Percentiles rank a stretch among this genome's conserved stretches.
phyloP scores from a whole-genome alignment of 768 basidiomycete species.

The Agaricus blazei region DNA sequence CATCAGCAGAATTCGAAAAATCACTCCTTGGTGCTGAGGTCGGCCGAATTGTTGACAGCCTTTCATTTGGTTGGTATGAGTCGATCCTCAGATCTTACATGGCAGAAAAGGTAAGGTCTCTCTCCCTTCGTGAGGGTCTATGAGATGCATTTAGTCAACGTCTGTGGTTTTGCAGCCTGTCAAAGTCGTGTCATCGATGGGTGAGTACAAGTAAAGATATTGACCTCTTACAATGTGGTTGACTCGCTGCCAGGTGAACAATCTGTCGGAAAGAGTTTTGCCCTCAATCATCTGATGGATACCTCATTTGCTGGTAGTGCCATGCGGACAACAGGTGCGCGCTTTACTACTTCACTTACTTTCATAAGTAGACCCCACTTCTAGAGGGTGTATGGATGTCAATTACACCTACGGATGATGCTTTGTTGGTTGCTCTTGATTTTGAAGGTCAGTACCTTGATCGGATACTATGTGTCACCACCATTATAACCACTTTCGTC shows the following conservation, averaged over 20 bases:
- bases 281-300: conserved; percentile 56
- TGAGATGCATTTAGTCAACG: neutral
- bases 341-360: neutral
- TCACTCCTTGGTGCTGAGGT: too few relatives aligned
- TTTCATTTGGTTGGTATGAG: conserved; percentile 14
- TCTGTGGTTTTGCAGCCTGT: neutral
- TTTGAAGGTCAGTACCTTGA: conserved; percentile 46
- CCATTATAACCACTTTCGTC: neutral
- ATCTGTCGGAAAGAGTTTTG: conserved; percentile 58
- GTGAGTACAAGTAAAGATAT: conserved; percentile 16
- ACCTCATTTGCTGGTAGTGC: conserved; percentile 64
- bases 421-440: conserved; percentile 53
- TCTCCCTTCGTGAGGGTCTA: too few relatives aligned
- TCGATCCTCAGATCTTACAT: conserved; percentile 36
- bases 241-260: conserved; percentile 41
- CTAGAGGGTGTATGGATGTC: conserved; percentile 64
- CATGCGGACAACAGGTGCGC: conserved; percentile 50
- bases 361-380: neutral
- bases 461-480: neutral
- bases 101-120: too few relatives aligned
- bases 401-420: conserved; percentile 52
- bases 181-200: conserved; percentile 39
- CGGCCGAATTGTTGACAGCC: too few relatives aligned
- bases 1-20: too few relatives aligned
- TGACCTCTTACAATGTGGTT: neutral